phyloP scores from a whole-genome alignment of 257 asterid species.

The Phtheirospermum japonicum region DNA sequence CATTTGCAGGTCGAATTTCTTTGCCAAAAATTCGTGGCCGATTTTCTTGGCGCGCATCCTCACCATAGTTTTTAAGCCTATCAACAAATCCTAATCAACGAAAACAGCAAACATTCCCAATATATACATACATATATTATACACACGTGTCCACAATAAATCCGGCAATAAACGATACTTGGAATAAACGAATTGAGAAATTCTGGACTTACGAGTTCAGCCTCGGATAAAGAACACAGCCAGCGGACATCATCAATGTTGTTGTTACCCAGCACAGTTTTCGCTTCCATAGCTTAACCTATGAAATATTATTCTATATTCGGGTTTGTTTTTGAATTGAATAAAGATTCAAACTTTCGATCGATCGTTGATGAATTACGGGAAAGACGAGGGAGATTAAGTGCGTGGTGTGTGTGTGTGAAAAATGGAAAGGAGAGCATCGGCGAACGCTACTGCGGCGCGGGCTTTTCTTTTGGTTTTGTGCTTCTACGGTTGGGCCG shows the following conservation, averaged over 20 bases:
- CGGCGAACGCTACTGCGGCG: no score
- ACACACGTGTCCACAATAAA: not conserved
- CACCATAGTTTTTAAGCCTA: constrained; percentile 55
- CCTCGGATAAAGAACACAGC: constrained; percentile 74
- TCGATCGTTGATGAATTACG: not conserved
- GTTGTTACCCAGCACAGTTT: constrained; percentile 33
- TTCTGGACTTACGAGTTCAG: constrained; percentile 59
- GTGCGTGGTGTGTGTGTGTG: no score
- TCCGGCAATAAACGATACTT: not conserved
- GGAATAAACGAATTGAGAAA: not conserved
- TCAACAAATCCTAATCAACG: constrained; percentile 53
- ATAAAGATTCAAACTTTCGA: not conserved
- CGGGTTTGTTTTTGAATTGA: not conserved
- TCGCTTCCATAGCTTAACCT: constrained; percentile 22
- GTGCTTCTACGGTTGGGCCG: no score
- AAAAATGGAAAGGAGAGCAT: no score
- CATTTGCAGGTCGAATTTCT: constrained; percentile 53
- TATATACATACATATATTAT: no score
- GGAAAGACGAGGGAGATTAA: no score
- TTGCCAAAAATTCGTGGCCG: constrained; percentile 48
- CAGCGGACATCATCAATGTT: constrained; percentile 68
- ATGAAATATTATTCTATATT: not conserved
- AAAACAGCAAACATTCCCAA: constrained; percentile 1
- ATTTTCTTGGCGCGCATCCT: constrained; percentile 56
- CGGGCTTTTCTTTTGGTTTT: no score